Percentiles rank a stretch among this genome's conserved stretches.
phyloP scores from a whole-genome alignment of 306 rosid genomes.

The Medicago lupulina region DNA sequence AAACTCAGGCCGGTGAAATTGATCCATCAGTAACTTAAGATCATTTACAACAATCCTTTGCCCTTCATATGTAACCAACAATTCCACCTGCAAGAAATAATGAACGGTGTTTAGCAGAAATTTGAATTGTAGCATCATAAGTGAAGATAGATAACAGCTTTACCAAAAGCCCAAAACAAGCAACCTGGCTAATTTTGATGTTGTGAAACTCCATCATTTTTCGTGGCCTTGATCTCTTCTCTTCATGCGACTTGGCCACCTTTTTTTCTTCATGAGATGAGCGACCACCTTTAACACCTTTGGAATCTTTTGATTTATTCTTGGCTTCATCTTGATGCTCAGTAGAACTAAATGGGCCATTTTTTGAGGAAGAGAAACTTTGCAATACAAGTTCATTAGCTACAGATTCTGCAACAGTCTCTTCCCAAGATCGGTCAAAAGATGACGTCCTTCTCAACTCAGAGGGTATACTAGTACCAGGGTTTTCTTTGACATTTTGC shows the following conservation, averaged over 20 bases:
- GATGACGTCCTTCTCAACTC: conserved; percentile 92
- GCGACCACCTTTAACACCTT: conserved; percentile 78
- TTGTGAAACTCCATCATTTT: conserved; percentile 97
- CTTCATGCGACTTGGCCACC: conserved; percentile 77
- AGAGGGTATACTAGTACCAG: conserved; percentile 51
- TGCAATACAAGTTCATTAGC: conserved; percentile 95
- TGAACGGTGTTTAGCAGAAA: conserved; percentile 28
- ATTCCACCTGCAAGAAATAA: conserved; percentile 71
- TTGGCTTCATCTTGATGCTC: conserved; percentile 85
- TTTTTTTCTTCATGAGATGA: conserved; percentile 94
- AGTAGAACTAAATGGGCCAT: conserved; percentile 60
- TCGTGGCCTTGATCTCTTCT: conserved; percentile 89
- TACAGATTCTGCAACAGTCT: conserved; percentile 94
- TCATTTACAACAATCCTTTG: conserved; percentile 95
- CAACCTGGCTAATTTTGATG: conserved; percentile 98
- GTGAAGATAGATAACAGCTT: conserved; percentile 30
- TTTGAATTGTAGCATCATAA: conserved; percentile 23
- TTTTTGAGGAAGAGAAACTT: conserved; percentile 74
- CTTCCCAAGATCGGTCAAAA: conserved; percentile 96
- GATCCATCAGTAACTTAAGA: conserved; percentile 97
- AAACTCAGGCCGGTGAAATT: conserved; percentile 88
- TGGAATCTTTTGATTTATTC: conserved; percentile 82
- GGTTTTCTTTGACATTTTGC: conserved; percentile 56
- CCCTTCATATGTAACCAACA: conserved; percentile 91
- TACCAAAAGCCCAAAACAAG: conserved; percentile 41